Base-by-base conservation (phyloP, 352 stramenopile genomes). In the Pythium aphanidermatum region DNA sequence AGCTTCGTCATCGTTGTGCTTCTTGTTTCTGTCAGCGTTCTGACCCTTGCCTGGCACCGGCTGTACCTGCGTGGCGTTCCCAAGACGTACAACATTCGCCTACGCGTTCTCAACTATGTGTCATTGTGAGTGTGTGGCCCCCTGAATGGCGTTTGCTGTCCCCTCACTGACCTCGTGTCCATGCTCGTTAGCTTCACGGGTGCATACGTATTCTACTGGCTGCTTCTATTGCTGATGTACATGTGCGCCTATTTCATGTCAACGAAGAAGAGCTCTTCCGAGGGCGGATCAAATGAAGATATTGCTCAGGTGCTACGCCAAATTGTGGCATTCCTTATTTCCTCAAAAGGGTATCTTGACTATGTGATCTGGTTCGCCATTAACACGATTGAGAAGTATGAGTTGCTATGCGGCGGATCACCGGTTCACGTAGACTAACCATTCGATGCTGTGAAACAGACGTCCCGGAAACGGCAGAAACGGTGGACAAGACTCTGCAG, bases 321-420 rank as follows among this genome's bases (percentile, higher is more conserved):
- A 48, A 60, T 94, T 21, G 79, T 95, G 7, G 72, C 71, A 3
- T 95, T 95, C 48, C 54, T 92, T 1, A 89, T 95, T 43, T 61
- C 80, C 5, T 87, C 76, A 6, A 92, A 87, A 42, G 80, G 80
- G 4, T 95, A 92, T 44, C 46, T 92, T 26, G 81, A 95, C 55
- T 95, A 86, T 44, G 82, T 95, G 20, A 92, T 95, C 49, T 95
- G 83, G 83, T 95, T 95, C 32, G 81, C 78, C 14, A 79, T 95
- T 39, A 95, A 95, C 70, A 92, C 80, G 46, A 90, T 92, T 28
- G 74, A 94, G 44, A 65, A 71, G 69, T 80, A 62, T 33, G 60
- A 45, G 2, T 16, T 25, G 9, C 27, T 5, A 21, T 16, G 4
- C 39, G 20, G 14, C 35, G 16, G 5, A 38, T 24, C n/a, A 17